phyloP scores from a whole-genome alignment of 169 alveolate species.

The Plasmodium coatneyi region DNA sequence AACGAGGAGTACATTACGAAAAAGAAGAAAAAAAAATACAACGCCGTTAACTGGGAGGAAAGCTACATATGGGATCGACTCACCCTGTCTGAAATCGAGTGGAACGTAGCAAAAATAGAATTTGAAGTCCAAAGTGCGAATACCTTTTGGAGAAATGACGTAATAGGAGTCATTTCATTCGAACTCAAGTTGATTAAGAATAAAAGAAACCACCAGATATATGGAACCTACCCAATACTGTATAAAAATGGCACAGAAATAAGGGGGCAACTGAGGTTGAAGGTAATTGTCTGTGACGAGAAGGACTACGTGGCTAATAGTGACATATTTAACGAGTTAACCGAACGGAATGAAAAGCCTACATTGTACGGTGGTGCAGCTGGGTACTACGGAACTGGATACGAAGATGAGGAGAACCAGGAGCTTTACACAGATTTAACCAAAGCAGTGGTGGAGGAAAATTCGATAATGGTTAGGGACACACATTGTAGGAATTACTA shows the following conservation, averaged over 20 bases:
- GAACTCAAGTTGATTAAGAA: slow-evolving; percentile 88
- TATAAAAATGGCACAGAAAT: slow-evolving; percentile 86
- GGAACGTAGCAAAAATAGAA: slow-evolving; percentile 91
- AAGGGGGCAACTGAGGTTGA: slow-evolving; percentile 84
- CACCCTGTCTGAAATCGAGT: slow-evolving; percentile 86
- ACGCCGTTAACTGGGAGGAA: slow-evolving; percentile 93
- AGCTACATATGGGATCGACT: slow-evolving; percentile 90
- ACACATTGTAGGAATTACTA: slow-evolving; percentile 82
- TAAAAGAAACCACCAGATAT: slow-evolving; percentile 86
- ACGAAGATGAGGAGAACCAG: slow-evolving; percentile 24
- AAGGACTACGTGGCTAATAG: slow-evolving; percentile 77
- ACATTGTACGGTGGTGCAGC: not conserved
- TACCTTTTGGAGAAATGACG: slow-evolving; percentile 92
- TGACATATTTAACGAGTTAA: slow-evolving; percentile 32
- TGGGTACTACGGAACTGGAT: not conserved
- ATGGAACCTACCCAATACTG: slow-evolving; percentile 85
- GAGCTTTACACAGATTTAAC: slow-evolving; percentile 73
- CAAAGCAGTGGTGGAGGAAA: slow-evolving; percentile 80
- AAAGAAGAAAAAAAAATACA: slow-evolving; percentile 87
- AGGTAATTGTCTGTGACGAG: slow-evolving; percentile 89
- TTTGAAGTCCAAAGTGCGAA: slow-evolving; percentile 93
- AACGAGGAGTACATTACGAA: slow-evolving; percentile 89
- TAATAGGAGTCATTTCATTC: slow-evolving; percentile 88
- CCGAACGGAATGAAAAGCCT: slow-evolving; percentile 5
- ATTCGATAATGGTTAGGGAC: slow-evolving; percentile 18